These are phyloP conservation scores for Starmerella geochares DNA, from an alignment of 805 yeast species.

Conservation along the genomic window DNA sequence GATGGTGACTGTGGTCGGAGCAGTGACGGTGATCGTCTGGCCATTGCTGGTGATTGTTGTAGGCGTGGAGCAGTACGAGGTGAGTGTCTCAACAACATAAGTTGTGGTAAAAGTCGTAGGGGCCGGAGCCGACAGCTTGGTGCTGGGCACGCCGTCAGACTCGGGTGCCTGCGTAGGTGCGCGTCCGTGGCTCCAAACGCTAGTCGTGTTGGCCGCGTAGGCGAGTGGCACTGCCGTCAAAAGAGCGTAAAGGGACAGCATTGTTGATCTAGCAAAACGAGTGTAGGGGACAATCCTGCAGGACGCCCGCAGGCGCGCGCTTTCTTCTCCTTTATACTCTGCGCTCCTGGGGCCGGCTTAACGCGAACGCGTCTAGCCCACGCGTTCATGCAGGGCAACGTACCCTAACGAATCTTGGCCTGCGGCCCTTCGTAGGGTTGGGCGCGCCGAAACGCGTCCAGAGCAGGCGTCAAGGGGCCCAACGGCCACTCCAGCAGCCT, in stretches of 20 bases:
- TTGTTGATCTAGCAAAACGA: background rate
- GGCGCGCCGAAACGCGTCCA: conserved; percentile 1
- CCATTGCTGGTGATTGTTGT: conserved; percentile 11
- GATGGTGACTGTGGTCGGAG: conserved; percentile 16
- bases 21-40: conserved; percentile 11
- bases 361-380: background rate
- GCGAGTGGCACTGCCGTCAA: conserved; percentile 6
- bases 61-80: conserved; percentile 7
- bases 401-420: background rate
- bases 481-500: background rate
- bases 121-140: background rate
- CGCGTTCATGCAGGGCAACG: conserved; percentile 7
- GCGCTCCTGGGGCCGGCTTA: background rate
- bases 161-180: conserved; percentile 3
- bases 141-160: background rate
- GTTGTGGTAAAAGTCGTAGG: conserved; percentile 2
- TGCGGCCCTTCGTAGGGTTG: background rate
- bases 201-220: conserved; percentile 3
- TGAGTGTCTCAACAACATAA: background rate
- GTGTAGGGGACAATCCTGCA: background rate
- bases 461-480: background rate
- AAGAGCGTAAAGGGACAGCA: conserved; percentile 8
- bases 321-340: conserved; percentile 1
- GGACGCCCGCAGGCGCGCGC: background rate
- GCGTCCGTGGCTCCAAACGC: conserved; percentile 3